These are phyloP conservation scores for Cladophialophora psammophila DNA, from an alignment of 2,329 filamentous ascomycete species.

Conservation along the genomic window DNA sequence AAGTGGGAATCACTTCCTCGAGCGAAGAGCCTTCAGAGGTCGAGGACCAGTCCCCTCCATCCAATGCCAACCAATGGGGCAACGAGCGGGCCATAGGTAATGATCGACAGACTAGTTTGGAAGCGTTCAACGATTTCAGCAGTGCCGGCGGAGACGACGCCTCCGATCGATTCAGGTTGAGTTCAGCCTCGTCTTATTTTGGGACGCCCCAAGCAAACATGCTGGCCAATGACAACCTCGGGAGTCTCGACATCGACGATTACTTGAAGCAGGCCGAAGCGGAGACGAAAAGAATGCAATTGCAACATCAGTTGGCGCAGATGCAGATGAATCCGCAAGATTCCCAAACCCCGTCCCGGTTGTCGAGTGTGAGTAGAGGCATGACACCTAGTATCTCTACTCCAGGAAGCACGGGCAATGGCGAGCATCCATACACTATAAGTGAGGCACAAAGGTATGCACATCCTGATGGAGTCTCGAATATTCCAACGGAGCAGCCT, in stretches of 20 bases:
- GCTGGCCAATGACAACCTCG: constrained; percentile 50
- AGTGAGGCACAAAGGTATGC: constrained; percentile 40
- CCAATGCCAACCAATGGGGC: constrained; percentile 22
- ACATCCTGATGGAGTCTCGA: constrained; percentile 32
- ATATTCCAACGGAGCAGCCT: constrained; percentile 1
- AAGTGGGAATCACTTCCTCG: constrained; percentile 52
- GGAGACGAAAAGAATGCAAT: constrained; percentile 37
- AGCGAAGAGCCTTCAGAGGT: constrained; percentile 59
- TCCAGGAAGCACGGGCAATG: constrained; percentile 31
- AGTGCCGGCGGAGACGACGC: constrained; percentile 51
- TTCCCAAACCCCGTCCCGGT: constrained; percentile 23
- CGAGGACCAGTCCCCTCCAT: constrained; percentile 49
- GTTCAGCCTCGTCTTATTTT: constrained; percentile 53
- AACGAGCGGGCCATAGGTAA: constrained; percentile 26
- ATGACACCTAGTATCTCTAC: constrained; percentile 36
- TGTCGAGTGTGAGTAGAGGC: constrained; percentile 36
- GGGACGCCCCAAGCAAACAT: constrained; percentile 52
- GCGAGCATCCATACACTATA: constrained; percentile 38
- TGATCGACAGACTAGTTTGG: constrained; percentile 42
- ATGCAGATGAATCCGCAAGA: constrained; percentile 33
- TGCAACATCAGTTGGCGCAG: constrained; percentile 35
- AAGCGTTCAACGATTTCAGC: constrained; percentile 44
- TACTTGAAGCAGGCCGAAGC: constrained; percentile 48
- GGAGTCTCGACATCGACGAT: constrained; percentile 53
- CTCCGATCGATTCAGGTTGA: constrained; percentile 51